Evolutionary conservation across 495 filamentous ascomycete species (phyloP).

Genomic region (Aspergillus kassunensis): DNA sequence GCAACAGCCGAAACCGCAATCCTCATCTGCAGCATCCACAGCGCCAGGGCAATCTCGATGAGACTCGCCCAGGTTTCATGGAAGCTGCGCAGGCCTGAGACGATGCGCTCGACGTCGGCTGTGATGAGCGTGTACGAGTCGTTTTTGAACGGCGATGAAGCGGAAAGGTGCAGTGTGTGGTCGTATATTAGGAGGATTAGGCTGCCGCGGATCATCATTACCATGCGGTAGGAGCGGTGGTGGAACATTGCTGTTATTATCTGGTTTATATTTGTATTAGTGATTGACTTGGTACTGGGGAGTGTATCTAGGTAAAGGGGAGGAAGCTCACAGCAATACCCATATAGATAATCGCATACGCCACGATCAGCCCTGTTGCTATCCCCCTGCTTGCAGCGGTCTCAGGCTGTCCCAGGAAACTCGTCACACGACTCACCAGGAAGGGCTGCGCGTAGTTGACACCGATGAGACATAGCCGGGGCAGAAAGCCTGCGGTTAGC

Average conservation of each 20-base stretch:
- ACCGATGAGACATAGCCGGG: constrained; percentile 51
- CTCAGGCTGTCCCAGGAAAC: constrained; percentile 40
- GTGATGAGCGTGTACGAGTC: constrained; percentile 60
- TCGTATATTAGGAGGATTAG: constrained; percentile 55
- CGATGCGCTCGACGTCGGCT: constrained; percentile 56
- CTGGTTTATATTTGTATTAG: constrained; percentile 16
- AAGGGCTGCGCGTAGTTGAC: constrained; percentile 64
- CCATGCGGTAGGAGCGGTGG: constrained; percentile 50
- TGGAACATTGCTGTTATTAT: constrained; percentile 54
- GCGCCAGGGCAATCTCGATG: constrained; percentile 57
- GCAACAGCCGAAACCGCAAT: too few relatives aligned
- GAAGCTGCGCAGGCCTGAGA: constrained; percentile 41
- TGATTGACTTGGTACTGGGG: too few relatives aligned
- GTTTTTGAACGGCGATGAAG: constrained; percentile 44
- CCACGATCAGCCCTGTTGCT: constrained; percentile 59
- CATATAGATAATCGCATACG: constrained; percentile 55
- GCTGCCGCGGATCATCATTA: constrained; percentile 58
- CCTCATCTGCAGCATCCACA: constrained; percentile 54
- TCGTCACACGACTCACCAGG: constrained; percentile 50
- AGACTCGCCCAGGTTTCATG: constrained; percentile 59
- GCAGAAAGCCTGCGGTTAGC: constrained; percentile 46
- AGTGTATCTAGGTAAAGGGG: background rate
- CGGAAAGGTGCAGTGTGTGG: constrained; percentile 39
- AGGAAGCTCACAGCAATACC: constrained; percentile 58
- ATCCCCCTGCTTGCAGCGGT: constrained; percentile 40